Percentiles rank a stretch among this genome's conserved stretches.
These are phyloP conservation scores for Trichoderma afroharzianum DNA, from an alignment of 2,329 filamentous ascomycete genomes.

Conservation along the genomic window DNA sequence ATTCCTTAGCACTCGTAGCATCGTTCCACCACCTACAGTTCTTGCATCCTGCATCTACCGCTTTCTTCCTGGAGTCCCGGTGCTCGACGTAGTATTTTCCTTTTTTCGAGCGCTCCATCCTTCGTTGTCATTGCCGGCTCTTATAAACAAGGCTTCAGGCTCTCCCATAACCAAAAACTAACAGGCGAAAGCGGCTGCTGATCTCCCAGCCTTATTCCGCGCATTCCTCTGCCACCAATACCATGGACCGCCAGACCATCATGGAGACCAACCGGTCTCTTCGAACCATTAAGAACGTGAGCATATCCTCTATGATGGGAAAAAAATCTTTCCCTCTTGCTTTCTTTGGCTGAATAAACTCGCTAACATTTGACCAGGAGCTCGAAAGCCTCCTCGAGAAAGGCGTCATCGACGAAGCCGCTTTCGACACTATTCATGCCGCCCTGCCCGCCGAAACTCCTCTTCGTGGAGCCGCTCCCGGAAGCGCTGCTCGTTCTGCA, in stretches of 20 bases:
- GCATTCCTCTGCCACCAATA: background rate
- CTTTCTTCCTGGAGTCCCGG: background rate
- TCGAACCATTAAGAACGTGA: conserved; percentile 79
- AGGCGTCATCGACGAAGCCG: conserved; percentile 69
- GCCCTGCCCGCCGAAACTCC: conserved; percentile 69
- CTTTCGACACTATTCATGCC: conserved; percentile 70
- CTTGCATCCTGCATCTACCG: background rate
- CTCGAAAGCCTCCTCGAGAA: conserved; percentile 85
- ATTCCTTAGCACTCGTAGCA: background rate
- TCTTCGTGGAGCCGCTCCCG: conserved; percentile 38
- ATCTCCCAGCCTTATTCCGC: background rate
- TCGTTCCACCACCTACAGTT: background rate
- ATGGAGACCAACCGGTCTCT: conserved; percentile 79
- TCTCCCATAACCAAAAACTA: background rate
- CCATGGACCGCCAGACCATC: conserved; percentile 55
- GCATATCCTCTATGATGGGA: conserved; percentile 26
- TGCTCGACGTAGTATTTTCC: background rate
- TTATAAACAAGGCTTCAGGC: background rate
- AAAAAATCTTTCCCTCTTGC: background rate
- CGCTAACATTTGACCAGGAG: conserved; percentile 56
- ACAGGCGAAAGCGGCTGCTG: background rate
- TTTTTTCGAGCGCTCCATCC: background rate
- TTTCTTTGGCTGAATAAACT: background rate
- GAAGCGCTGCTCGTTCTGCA: conserved; percentile 28
- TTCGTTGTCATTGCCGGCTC: background rate